Evolutionary conservation across 805 yeast species (phyloP), one percentile per base, ranked within the genome.

Genomic region (Starmerella floricola): DNA sequence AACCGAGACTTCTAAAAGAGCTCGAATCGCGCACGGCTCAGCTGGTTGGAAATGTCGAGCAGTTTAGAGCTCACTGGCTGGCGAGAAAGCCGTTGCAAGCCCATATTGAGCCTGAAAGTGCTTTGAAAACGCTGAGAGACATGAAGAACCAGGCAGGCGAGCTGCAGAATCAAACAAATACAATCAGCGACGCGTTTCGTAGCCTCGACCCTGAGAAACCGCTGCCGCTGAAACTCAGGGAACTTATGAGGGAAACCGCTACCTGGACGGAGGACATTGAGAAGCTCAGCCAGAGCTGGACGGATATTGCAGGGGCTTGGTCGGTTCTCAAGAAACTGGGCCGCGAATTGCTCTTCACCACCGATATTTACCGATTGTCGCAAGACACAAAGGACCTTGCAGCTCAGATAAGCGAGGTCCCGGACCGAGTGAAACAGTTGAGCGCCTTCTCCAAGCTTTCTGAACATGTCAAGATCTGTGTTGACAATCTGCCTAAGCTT

Each of bases 1-100:
- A 36, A 53, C 67, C 23, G 55, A 69, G 1, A 31, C 67, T 6
- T 29, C 79, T 1, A 47, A 57, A 2, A 71, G 69, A 31, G 17
- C 40, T 47, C 2, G 43, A 47, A n/a, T 34, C 35, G 4, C 31
- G 41, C 4, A 17, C 29, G 6, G 40, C 36, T 11, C 8, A 27
- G 4, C 26, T 34, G 3, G 39, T 29, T 8, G 33, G 33, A 2
- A 38, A 38, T 2, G 34, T 18, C 18, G 38, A 38, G 3, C 31
- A 31, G 3, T 21, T 45, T 13, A 13, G 28, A 5, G n/a, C 27
- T 1, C 10, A 16, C 2, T 47, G 51, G 51, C 23, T 26, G 1
- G 43, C 41, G 3, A 29, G 38, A 8, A 40, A 42, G 32, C 51
- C 51, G 1, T 8, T 47, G 10, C 42, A 42, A 21, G 32, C 46